phyloP scores from a whole-genome alignment of 352 stramenopile genomes.

The Pythium grandisporangium region DNA sequence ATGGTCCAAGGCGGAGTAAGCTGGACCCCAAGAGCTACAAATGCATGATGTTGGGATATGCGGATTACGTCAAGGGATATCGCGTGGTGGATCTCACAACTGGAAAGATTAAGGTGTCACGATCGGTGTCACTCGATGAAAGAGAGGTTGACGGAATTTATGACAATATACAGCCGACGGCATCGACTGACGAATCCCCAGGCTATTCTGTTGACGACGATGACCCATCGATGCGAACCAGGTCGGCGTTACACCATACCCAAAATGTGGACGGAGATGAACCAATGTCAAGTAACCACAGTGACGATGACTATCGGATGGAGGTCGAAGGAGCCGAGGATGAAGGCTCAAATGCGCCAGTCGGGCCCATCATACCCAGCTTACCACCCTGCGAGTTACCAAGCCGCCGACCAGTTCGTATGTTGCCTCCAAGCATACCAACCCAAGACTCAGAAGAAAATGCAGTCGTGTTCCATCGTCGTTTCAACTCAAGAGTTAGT shows the following conservation, averaged over 20 bases:
- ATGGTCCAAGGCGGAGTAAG: slow-evolving; percentile 4
- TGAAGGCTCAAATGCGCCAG: neutral
- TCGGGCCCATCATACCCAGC: neutral
- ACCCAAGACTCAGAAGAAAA: neutral
- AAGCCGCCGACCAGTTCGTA: neutral
- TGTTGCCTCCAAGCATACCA: neutral
- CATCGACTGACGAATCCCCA: neutral
- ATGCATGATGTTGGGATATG: slow-evolving; percentile 2
- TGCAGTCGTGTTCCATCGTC: neutral
- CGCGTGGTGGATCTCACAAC: neutral
- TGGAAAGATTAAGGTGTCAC: neutral
- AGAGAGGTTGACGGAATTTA: slow-evolving; percentile 1
- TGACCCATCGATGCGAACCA: neutral
- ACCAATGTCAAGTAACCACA: neutral
- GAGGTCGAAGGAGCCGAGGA: neutral
- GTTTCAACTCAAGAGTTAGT: neutral
- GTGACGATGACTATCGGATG: no score
- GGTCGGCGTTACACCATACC: neutral
- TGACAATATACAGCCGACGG: neutral
- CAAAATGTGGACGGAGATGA: neutral
- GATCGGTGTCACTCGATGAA: neutral
- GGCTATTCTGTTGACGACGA: neutral
- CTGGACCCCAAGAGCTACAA: slow-evolving; percentile 3
- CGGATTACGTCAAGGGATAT: slow-evolving; percentile 1
- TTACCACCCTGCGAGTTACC: no score